phyloP scores from a whole-genome alignment of 176 grass and related monocot species.

The Oropetium thomaeum region DNA sequence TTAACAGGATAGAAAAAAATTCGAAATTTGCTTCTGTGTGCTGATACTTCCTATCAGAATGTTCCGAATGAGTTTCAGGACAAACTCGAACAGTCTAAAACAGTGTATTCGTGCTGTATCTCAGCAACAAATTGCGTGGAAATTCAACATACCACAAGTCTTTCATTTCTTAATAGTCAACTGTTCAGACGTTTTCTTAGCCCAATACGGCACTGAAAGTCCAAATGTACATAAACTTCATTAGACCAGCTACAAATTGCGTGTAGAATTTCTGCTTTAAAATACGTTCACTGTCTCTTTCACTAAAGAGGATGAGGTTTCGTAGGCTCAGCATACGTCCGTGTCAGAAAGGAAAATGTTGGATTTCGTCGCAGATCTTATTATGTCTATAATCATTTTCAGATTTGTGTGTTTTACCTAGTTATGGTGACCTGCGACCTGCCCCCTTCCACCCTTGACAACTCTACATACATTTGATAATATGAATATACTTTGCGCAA shows the following conservation, averaged over 20 bases:
- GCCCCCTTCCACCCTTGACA: too few species aligned
- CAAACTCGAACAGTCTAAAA: background rate
- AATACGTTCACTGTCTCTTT: constrained; percentile 5
- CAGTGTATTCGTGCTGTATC: background rate
- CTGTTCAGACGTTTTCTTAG: background rate
- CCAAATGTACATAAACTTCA: background rate
- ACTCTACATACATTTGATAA: background rate
- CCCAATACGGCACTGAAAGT: constrained; percentile 3
- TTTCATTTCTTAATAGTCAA: background rate
- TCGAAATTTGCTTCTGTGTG: background rate
- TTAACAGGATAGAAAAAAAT: background rate
- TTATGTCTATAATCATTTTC: constrained; percentile 25
- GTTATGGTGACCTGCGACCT: too few species aligned
- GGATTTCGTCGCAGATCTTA: constrained; percentile 3
- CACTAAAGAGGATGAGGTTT: background rate
- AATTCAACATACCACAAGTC: background rate
- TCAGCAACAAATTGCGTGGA: background rate
- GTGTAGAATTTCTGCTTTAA: background rate
- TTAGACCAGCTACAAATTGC: background rate
- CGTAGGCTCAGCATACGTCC: background rate
- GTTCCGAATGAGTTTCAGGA: background rate
- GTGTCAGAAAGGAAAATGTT: constrained; percentile 14
- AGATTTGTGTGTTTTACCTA: too few species aligned
- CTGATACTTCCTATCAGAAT: background rate
- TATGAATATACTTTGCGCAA: background rate